phyloP scores from a whole-genome alignment of 2,329 filamentous ascomycete species.

The Tolypocladium endophyticum region DNA sequence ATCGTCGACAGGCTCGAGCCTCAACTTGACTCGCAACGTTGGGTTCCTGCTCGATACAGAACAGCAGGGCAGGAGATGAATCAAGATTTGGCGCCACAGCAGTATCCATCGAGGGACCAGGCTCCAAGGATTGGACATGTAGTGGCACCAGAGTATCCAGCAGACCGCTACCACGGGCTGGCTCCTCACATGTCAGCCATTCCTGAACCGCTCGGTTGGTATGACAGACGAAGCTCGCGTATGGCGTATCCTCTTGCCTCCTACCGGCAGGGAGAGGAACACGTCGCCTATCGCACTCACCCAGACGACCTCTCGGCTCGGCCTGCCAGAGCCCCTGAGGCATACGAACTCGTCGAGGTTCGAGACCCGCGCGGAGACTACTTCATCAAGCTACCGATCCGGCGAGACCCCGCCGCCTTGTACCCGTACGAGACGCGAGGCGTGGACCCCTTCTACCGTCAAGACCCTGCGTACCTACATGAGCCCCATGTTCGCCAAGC shows the following conservation, averaged over 20 bases:
- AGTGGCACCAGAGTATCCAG: background rate
- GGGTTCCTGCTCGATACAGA: background rate
- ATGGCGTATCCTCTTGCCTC: background rate
- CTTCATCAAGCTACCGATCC: conserved; percentile 31
- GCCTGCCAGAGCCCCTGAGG: conserved; percentile 11
- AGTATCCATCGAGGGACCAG: background rate
- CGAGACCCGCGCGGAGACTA: conserved; percentile 34
- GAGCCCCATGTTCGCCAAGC: background rate
- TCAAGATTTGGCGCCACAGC: background rate
- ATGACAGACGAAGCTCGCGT: background rate
- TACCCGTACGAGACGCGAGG: conserved; percentile 13
- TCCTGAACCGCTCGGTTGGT: background rate
- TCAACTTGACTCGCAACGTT: background rate
- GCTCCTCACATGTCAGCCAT: background rate
- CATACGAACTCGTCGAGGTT: conserved; percentile 36
- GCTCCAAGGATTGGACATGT: background rate
- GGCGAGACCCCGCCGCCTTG: conserved; percentile 13
- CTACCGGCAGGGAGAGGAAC: background rate
- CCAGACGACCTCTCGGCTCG: conserved; percentile 1
- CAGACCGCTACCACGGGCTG: background rate
- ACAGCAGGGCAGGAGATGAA: background rate
- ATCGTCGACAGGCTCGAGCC: background rate
- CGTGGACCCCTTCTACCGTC: conserved; percentile 6
- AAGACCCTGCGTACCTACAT: conserved; percentile 1
- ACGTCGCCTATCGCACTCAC: conserved; percentile 5